Evolutionary conservation across 2,329 filamentous ascomycete genomes (phyloP), one percentile per base, ranked within the genome.

Genomic region (Calonectria ilicicola): DNA sequence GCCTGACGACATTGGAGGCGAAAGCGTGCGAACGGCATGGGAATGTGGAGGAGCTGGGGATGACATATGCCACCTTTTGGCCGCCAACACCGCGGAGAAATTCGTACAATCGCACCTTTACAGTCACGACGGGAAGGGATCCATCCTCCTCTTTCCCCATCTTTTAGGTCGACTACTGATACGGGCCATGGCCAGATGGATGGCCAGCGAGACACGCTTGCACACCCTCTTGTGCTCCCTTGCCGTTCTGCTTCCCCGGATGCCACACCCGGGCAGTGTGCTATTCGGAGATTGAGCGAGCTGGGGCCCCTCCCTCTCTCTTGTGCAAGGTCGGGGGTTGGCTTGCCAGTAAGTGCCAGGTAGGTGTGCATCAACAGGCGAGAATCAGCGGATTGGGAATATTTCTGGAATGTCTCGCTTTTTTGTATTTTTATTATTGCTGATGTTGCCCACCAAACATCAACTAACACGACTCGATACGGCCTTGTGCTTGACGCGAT

Each of bases 11-110:
- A 47, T 56, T 66, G 64, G 53, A 70, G 49, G 49, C 32, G 14
- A 53, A 62, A 70, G 44, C 72, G 67, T 51, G 38, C 63, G 70
- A 73, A 49, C 46, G 46, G 51, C 56, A 72, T 72, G 69, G 72
- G 71, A 46, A 68, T 64, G 74, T 67, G 70, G 66, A 68, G 46
- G 49, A 60, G 72, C 60, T 75, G 56, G 63, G 56, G 29, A 66
- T 70, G 56, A 65, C 67, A 66, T 66, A 73, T 58, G 65, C 64
- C 53, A 15, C 60, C 63, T 35, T 44, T 44, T 47, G 62, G 67
- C 65, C 65, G 67, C 67, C 47, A 46, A 42, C 60, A 69, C 67
- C 71, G 77, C 77, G 73, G 74, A 74, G 73, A 72, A 74, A 67
- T 65, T 46, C 53, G 35, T n/a, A 32, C 53, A 60, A 23, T 23